These are phyloP conservation scores for Cucurbita pepo DNA, from an alignment of 306 rosid genomes.

Conservation along the genomic window DNA sequence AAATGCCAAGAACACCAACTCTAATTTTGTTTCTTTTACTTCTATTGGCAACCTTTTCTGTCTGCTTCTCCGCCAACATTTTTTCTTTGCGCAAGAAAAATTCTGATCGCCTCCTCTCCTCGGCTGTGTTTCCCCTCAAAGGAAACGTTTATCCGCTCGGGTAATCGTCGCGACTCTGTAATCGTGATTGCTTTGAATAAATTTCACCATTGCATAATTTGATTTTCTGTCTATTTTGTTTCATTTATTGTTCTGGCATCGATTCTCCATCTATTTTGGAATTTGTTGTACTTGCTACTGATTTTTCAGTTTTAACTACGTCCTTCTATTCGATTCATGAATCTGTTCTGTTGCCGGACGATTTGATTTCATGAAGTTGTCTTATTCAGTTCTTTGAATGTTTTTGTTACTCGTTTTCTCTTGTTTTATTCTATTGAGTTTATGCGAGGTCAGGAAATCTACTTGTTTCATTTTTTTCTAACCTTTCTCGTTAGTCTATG, in stretches of 20 bases:
- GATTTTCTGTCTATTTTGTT: not conserved
- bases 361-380: not conserved
- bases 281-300: not conserved
- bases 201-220: not conserved
- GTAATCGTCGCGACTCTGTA: conserved; percentile 15
- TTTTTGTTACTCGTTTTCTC: not conserved
- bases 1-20: not conserved
- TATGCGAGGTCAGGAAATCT: not conserved
- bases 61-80: conserved; percentile 22
- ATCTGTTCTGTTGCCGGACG: not conserved
- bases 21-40: conserved; percentile 13
- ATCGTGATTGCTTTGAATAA: not conserved
- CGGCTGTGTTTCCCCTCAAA: conserved; percentile 24
- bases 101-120: conserved; percentile 4
- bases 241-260: not conserved
- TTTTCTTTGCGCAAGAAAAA: conserved; percentile 10
- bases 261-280: not conserved
- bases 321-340: not conserved
- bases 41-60: conserved; percentile 12
- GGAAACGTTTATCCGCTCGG: conserved; percentile 82
- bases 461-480: not conserved
- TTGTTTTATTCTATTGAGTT: not conserved
- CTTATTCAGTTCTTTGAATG: not conserved
- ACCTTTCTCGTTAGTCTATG: not conserved
- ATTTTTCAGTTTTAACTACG: not conserved